phyloP scores from a whole-genome alignment of 352 stramenopile genomes.

The Globisporangium nodosum region DNA sequence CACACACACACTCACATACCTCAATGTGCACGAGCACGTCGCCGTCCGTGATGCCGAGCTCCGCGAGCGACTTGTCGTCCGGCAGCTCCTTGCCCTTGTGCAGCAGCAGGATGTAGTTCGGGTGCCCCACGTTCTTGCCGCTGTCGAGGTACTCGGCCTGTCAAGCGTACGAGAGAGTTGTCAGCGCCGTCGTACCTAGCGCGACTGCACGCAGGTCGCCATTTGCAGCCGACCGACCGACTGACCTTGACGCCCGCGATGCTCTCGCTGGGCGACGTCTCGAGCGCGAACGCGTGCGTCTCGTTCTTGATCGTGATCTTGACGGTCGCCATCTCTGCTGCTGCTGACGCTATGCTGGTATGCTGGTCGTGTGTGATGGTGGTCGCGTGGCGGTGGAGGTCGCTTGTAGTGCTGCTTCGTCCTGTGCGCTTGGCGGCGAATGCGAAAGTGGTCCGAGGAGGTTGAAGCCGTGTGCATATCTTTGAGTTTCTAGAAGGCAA shows the following conservation, averaged over 20 bases:
- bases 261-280: constrained; percentile 64
- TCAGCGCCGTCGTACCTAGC: neutral
- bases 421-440: neutral
- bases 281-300: constrained; percentile 49
- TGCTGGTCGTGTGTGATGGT: neutral
- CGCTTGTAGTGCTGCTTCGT: no score
- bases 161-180: neutral
- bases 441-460: neutral
- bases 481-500: neutral
- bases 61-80: constrained; percentile 82
- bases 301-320: constrained; percentile 84
- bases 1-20: constrained; percentile 12
- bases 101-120: constrained; percentile 78
- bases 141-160: constrained; percentile 73
- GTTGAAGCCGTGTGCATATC: neutral
- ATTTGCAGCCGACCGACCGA: neutral
- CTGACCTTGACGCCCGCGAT: constrained; percentile 76
- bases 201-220: neutral
- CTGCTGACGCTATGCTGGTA: neutral
- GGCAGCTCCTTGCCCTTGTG: constrained; percentile 84
- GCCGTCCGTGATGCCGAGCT: constrained; percentile 65
- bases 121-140: constrained; percentile 52
- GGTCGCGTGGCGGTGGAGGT: neutral
- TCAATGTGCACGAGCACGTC: constrained; percentile 86
- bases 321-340: constrained; percentile 33